Evolutionary conservation across 2,329 filamentous ascomycete genomes (phyloP).

Genomic region (Alternaria hordeiaustralica): DNA sequence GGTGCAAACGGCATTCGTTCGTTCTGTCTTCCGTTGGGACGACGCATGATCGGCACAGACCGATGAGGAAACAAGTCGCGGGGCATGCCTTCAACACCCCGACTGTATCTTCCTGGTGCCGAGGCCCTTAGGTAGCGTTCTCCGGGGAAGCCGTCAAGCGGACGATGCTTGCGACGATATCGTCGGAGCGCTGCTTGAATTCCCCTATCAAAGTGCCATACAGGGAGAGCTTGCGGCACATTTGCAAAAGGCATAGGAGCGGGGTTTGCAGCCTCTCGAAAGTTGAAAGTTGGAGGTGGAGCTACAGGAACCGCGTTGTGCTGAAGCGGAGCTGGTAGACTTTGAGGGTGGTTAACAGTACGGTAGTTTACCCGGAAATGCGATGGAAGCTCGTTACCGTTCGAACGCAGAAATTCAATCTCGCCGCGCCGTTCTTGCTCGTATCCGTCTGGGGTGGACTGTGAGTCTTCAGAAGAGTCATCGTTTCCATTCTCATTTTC

Average conservation of each 20-base stretch:
- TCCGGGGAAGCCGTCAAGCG: too few species aligned
- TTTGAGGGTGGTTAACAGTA: too few species aligned
- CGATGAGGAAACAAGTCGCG: neutral
- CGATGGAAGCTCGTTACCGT: neutral
- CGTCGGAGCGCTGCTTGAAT: neutral
- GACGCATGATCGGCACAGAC: neutral
- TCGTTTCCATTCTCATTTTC: neutral
- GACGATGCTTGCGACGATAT: too few species aligned
- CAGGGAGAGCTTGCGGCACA: neutral
- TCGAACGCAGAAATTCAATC: neutral
- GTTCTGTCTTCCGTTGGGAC: neutral
- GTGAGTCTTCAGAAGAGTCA: neutral
- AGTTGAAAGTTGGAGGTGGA: neutral
- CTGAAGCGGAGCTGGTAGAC: neutral
- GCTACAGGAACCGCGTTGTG: neutral
- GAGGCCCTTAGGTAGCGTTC: neutral
- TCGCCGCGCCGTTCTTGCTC: neutral
- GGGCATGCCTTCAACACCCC: neutral
- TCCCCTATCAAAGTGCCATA: too few species aligned
- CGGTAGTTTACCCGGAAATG: neutral
- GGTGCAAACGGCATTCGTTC: neutral
- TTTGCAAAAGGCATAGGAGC: neutral
- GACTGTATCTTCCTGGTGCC: neutral
- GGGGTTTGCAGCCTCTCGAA: neutral
- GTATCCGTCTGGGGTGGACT: neutral